Percentiles rank a stretch among this genome's conserved stretches.
Conservation (phyloP, 164 flowering plant genomes). For the Chimonanthus salicifolius region DNA sequence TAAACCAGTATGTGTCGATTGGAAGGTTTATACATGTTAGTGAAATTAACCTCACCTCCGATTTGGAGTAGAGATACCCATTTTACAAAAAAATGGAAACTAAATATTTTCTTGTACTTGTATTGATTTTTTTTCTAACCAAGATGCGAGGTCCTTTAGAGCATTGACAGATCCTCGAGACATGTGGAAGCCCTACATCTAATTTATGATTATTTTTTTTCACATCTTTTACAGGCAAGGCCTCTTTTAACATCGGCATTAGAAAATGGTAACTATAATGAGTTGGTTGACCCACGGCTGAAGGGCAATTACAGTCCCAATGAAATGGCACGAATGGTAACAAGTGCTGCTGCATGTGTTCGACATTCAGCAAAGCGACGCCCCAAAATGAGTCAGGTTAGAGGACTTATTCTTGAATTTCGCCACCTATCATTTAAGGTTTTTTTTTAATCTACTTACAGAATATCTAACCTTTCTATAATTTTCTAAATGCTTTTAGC, state of each 20-base stretch:
- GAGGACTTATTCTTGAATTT: neutral
- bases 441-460: neutral
- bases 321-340: slow-evolving; percentile 63
- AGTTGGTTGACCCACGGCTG: slow-evolving; percentile 50
- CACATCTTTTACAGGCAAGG: slow-evolving; percentile 51
- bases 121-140: too few species aligned
- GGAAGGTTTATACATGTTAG: too few species aligned
- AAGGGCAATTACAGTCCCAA: slow-evolving; percentile 32
- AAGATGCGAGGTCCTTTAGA: too few species aligned
- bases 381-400: slow-evolving; percentile 85
- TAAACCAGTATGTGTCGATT: too few species aligned
- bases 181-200: too few species aligned
- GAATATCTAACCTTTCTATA: too few species aligned
- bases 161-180: too few species aligned
- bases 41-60: too few species aligned
- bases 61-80: too few species aligned
- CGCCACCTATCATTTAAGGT: neutral
- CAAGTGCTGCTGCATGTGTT: slow-evolving; percentile 65
- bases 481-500: too few species aligned
- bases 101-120: too few species aligned
- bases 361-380: slow-evolving; percentile 76
- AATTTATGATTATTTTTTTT: neutral
- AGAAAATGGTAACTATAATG: slow-evolving; percentile 38
- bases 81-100: too few species aligned
- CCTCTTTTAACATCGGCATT: slow-evolving; percentile 43